Conservation (phyloP, 2,329 filamentous ascomycete species). For the Chalaropsis thielavioides region DNA sequence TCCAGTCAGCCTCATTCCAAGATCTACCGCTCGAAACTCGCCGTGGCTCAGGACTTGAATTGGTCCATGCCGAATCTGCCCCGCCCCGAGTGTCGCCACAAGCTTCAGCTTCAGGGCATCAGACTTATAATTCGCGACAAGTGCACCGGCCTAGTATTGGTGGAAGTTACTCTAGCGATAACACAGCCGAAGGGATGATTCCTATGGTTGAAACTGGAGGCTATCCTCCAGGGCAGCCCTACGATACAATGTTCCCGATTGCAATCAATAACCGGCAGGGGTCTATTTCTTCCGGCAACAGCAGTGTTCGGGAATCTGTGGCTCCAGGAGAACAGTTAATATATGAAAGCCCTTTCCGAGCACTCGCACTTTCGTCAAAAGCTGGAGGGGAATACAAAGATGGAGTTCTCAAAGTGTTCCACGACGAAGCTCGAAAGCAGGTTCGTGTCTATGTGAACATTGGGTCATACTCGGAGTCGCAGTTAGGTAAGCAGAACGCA, state of each 20-base stretch:
- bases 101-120: background rate
- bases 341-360: background rate
- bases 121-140: background rate
- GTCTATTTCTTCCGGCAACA: background rate
- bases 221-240: background rate
- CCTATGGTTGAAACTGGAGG: background rate
- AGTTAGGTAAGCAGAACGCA: background rate
- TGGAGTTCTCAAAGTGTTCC: background rate
- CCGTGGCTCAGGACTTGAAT: background rate
- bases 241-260: slow-evolving; percentile 1
- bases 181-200: background rate
- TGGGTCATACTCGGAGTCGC: background rate
- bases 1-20: background rate
- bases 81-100: background rate
- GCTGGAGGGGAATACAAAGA: background rate
- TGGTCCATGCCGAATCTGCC: background rate
- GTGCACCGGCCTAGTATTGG: background rate
- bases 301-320: background rate
- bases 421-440: background rate
- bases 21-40: background rate
- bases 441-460: background rate
- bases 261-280: background rate
- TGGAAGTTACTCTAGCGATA: background rate
- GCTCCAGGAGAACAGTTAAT: slow-evolving; percentile 8
- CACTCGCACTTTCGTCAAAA: background rate